A percentile compares a stretch with the other conserved stretches of the same genome.
These are phyloP conservation scores for Rhizoclosmatium globosum DNA, from an alignment of 192 early-diverging fungal genomes.

Conservation along the genomic window DNA sequence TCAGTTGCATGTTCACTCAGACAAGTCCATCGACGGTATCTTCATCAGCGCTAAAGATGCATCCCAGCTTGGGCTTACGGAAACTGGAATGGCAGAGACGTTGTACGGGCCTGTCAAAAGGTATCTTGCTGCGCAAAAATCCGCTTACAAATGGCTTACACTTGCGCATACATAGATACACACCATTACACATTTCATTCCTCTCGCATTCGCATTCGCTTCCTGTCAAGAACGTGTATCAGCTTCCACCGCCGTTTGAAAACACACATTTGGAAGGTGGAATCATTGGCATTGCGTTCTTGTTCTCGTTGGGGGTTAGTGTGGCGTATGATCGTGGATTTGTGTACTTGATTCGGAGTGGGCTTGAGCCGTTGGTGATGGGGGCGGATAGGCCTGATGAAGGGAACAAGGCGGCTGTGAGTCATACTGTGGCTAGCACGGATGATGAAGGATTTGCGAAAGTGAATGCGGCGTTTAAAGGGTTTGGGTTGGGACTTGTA, in stretches of 20 bases:
- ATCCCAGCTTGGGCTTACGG: not conserved
- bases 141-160: not conserved
- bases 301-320: conserved; percentile 17
- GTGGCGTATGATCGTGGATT: conserved; percentile 31
- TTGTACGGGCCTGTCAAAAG: conserved; percentile 13
- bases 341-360: conserved; percentile 22
- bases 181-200: conserved; percentile 32
- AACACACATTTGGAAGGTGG: conserved; percentile 2
- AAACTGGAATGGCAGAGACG: conserved; percentile 17
- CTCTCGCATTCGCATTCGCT: conserved; percentile 25
- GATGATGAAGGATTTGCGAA: not conserved
- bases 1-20: conserved; percentile 25
- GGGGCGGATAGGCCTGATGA: conserved; percentile 8
- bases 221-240: conserved; percentile 16
- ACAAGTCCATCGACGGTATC: conserved; percentile 33
- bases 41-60: conserved; percentile 17
- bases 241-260: conserved; percentile 13
- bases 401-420: not conserved
- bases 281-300: conserved; percentile 20
- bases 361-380: not conserved
- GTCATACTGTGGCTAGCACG: not conserved
- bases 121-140: not conserved
- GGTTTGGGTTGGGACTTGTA: not conserved
- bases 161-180: not conserved
- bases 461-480: not conserved